Base-by-base conservation (phyloP, 2,329 filamentous ascomycete genomes). In the Ophiostoma populinum region DNA sequence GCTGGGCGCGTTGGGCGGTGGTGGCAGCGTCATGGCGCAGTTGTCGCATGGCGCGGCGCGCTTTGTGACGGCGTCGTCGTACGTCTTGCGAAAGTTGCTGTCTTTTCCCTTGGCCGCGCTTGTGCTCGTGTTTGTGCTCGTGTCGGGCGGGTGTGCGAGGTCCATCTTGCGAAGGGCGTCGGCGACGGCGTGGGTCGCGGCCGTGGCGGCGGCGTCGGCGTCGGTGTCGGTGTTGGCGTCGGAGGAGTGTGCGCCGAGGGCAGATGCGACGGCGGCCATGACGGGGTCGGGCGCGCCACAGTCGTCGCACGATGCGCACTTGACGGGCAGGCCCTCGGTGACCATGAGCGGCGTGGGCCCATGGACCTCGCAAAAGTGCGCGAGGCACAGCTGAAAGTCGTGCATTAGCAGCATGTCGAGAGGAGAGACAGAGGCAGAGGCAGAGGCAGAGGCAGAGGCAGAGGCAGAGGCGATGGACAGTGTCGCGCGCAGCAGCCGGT, bases 321-420 rank as follows among this genome's bases (percentile, higher is more conserved):
- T 61, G 10, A 70, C 66, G 2, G 70, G 68, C 11, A 75, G 55
- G 32, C 71, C 72, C 51, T 79, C 72, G 24, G 74, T 79, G 47
- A 77, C 73, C 67, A 79, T 75, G 39, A 79, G 54, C 33, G 73
- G 73, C 31, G 73, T 78, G 32, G 74, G 74, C 42, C 74, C 74
- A 55, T 79, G 74, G 42, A 70, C 62, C 52, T 79, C 74, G 61
- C 74, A 79, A 50, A 77, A 78, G 52, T 78, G 73, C 47, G 74
- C 74, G 46, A 79, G 62, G 51, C 71, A 76, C 50, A 78, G 57
- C 73, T 78, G 65, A 39, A 70, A 44, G 33, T 51, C 46, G 12
- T 51, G 48, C 16, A 51, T 63, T 48, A 63, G 57, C 50, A 58
- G 49, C 41, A 43, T 49, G 39, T 17, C 37, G 38, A 29, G 35